Evolutionary conservation across 805 yeast genomes (phyloP), one percentile per base, ranked within the genome.

Genomic region (Nakazawaea sp.): DNA sequence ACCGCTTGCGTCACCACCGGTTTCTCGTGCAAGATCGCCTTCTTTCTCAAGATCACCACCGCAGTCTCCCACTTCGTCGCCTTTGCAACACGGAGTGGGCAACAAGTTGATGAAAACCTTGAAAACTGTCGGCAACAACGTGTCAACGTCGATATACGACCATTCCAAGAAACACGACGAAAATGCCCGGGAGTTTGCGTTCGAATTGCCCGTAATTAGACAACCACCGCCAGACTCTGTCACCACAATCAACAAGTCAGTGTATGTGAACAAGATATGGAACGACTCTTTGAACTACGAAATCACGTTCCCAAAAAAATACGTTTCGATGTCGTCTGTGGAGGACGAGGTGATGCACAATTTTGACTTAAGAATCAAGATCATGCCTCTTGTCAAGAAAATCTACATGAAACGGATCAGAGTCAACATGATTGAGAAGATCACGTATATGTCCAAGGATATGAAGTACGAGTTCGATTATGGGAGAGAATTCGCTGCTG

Each of bases 261-360:
- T 84, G 13, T 82, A 78, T 53, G 86, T 84, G 25, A 81, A 80
- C 52, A 67, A 84, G 43, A 68, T 77, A 1, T 84, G 92, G 92
- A 75, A 77, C 46, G 79, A 81, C 38, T 55, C 86, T 0, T 56
- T 84, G 26, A 76, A 77, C 39, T 84, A 84, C 55, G 81, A 81
- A 45, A 68, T 84, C 12, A 72, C 87, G 0, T 69, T 84, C 41
- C 88, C 89, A 0, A 69, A 69, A 41, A 84, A 83, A 49, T 83
- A 68, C 53, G 74, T 82, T 9, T 66, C 83, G 2, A 57, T 83
- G 33, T 82, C 83, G 3, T 67, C 77, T 10, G 3, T 34, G 2
- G 35, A 33, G 13, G 42, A 38, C 17, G 38, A 33, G 16, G 12
- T 26, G 5, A 18, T 21, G 5, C 76, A 71, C 34, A 62, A 59